phyloP scores from a whole-genome alignment of 1,284 basidiomycete species.

The Pyrrhoderma noxium region DNA sequence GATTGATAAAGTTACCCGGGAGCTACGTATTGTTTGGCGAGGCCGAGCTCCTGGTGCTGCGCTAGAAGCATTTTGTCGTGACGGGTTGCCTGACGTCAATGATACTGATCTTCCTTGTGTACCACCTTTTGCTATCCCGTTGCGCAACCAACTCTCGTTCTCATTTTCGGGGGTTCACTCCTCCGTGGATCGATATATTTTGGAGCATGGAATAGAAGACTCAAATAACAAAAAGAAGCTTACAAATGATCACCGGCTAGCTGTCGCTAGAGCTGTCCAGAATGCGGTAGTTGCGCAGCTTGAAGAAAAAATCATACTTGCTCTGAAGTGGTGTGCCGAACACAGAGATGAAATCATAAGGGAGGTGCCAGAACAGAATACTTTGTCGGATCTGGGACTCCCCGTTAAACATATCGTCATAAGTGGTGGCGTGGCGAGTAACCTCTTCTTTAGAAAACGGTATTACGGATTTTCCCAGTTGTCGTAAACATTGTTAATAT shows the following conservation, averaged over 20 bases:
- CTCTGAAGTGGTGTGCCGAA: slow-evolving; percentile 40
- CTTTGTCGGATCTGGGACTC: slow-evolving; percentile 28
- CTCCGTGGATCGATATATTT: slow-evolving; percentile 48
- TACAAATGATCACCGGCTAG: slow-evolving; percentile 28
- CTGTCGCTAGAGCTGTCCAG: slow-evolving; percentile 70
- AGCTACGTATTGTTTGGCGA: slow-evolving; percentile 61
- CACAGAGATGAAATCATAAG: neutral
- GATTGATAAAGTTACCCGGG: slow-evolving; percentile 74
- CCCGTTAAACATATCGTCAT: slow-evolving; percentile 58
- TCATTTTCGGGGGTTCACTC: slow-evolving; percentile 74
- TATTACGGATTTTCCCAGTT: slow-evolving; percentile 27
- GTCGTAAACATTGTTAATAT: neutral
- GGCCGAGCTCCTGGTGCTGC: slow-evolving; percentile 63
- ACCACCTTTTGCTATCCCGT: slow-evolving; percentile 29
- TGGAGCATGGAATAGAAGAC: neutral
- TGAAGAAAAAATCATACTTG: slow-evolving; percentile 63
- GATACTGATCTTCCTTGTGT: slow-evolving; percentile 24
- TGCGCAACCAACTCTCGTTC: slow-evolving; percentile 55
- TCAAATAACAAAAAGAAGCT: slow-evolving; percentile 25
- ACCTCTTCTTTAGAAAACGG: slow-evolving; percentile 60
- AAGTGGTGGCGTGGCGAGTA: slow-evolving; percentile 89
- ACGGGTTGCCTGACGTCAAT: slow-evolving; percentile 21
- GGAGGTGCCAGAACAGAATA: neutral
- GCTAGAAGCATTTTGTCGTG: slow-evolving; percentile 60
- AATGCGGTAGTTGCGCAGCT: slow-evolving; percentile 64